Evolutionary conservation across 306 rosid species (phyloP), one percentile per base, ranked within the genome.

Genomic region (Casuarina cunninghamiana): DNA sequence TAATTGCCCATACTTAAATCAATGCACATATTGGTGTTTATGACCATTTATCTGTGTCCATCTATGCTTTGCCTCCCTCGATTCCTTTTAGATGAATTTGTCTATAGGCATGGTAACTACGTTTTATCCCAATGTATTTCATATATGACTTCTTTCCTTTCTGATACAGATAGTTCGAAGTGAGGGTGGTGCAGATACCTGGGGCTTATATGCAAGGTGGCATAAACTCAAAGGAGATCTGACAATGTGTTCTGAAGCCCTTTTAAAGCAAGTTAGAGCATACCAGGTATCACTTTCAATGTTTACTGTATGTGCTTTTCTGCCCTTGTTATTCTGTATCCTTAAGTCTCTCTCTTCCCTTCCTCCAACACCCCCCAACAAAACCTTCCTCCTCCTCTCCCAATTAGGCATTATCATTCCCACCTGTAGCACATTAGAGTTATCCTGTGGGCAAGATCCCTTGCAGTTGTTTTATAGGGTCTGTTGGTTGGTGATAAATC

Each of bases 141-240:
- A 67, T 38, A 71, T 38, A 49, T 75, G 49, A 83, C 72, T 45
- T 63, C 78, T 72, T 76, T 63, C 37, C 79, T 86, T 55, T 76
- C 60, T 83, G 66, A 50, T 85, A 51, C 86, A 95, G 98, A 84
- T 91, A 71, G 93, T 95, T 69, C 90, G 86, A 81, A 84, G 79
- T 76, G 96, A 92, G 60, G 83, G 85, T 77, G 92, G 88, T 75
- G 89, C 88, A 76, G 93, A 89, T 62, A 77, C 89, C 75, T 95
- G 97, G 97, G 93, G 93, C 78, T 83, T 91, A 69, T 95, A 91
- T 84, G 97, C 98, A 72, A 83, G 95, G 84, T 95, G 98, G 97
- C 98, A 95, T 82, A 90, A 79, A 86, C 79, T 91, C 71, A 92
- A 92, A 77, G 97, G 96, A 77, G 97, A 95, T 83, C 84, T 87